Evolutionary conservation across 2,329 filamentous ascomycete genomes (phyloP).

Genomic region (Alternaria novae-zelandiae): DNA sequence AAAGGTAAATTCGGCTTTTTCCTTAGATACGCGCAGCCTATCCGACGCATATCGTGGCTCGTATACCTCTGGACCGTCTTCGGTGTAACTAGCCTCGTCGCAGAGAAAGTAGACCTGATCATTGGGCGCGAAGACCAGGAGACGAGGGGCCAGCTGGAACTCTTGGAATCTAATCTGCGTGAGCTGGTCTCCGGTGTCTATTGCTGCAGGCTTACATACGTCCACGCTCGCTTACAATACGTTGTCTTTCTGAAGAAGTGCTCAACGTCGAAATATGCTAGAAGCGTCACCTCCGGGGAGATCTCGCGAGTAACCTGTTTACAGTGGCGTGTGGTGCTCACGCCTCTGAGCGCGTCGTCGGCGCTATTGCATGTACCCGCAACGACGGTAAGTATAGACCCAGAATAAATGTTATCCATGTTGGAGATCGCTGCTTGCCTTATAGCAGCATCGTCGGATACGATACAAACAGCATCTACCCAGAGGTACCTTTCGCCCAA

Average conservation of each 20-base stretch:
- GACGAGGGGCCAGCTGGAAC: background rate
- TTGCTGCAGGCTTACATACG: background rate
- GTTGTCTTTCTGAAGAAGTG: background rate
- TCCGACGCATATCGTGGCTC: no score
- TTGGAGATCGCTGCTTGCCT: background rate
- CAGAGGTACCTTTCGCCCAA: background rate
- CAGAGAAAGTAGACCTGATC: background rate
- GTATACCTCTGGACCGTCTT: background rate
- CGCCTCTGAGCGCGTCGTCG: rapidly evolving
- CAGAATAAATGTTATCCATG: background rate
- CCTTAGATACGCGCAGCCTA: no score
- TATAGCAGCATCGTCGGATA: background rate
- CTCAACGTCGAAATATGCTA: background rate
- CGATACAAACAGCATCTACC: background rate
- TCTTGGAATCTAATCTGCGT: background rate
- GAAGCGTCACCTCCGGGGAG: background rate
- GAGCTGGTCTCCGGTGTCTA: background rate
- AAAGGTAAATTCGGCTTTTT: background rate
- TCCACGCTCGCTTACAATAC: background rate
- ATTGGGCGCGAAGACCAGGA: background rate
- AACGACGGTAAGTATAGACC: background rate
- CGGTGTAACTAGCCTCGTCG: background rate
- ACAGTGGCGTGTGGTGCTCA: background rate
- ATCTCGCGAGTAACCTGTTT: background rate
- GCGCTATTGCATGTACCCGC: background rate